Percentiles rank a stretch among this genome's conserved stretches.
Conservation (phyloP, 768 basidiomycete species). For the Boletus huronensis region DNA sequence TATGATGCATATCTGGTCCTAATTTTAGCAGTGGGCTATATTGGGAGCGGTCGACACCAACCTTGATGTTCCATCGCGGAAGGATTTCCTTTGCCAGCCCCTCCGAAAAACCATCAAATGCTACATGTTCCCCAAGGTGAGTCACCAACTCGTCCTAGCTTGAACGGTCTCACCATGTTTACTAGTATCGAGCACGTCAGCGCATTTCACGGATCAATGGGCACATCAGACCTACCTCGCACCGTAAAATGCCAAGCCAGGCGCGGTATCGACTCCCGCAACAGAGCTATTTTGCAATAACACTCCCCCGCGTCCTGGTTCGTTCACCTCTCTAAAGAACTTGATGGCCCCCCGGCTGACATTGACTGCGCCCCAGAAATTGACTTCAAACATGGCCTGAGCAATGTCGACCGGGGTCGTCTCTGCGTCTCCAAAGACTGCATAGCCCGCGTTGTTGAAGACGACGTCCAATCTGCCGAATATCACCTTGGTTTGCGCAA, state of each 20-base stretch:
- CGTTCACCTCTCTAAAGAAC: slow-evolving; percentile 36
- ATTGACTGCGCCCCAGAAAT: slow-evolving; percentile 28
- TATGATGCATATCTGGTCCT: slow-evolving; percentile 18
- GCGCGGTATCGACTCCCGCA: slow-evolving; percentile 21
- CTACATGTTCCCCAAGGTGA: slow-evolving; percentile 11
- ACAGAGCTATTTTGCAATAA: slow-evolving; percentile 36
- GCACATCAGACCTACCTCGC: slow-evolving; percentile 11
- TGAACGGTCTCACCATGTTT: slow-evolving; percentile 16
- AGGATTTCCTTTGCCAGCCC: slow-evolving; percentile 35
- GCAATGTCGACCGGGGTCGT: slow-evolving; percentile 16
- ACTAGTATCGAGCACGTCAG: background rate
- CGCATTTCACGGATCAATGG: slow-evolving; percentile 10
- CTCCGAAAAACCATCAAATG: slow-evolving; percentile 35
- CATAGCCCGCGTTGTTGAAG: slow-evolving; percentile 21
- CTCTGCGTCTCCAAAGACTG: slow-evolving; percentile 24
- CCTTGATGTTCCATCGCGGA: slow-evolving; percentile 41
- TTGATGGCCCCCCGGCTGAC: slow-evolving; percentile 26
- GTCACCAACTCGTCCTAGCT: background rate
- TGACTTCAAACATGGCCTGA: slow-evolving; percentile 23
- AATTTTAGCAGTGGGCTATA: background rate
- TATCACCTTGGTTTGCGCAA: slow-evolving; percentile 2
- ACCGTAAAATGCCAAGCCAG: slow-evolving; percentile 15
- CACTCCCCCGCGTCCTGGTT: slow-evolving; percentile 31
- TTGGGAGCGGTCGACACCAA: background rate
- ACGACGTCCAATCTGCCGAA: slow-evolving; percentile 18